These are phyloP conservation scores for Trichoderma koningii DNA, from an alignment of 2,329 filamentous ascomycete genomes.

Conservation along the genomic window DNA sequence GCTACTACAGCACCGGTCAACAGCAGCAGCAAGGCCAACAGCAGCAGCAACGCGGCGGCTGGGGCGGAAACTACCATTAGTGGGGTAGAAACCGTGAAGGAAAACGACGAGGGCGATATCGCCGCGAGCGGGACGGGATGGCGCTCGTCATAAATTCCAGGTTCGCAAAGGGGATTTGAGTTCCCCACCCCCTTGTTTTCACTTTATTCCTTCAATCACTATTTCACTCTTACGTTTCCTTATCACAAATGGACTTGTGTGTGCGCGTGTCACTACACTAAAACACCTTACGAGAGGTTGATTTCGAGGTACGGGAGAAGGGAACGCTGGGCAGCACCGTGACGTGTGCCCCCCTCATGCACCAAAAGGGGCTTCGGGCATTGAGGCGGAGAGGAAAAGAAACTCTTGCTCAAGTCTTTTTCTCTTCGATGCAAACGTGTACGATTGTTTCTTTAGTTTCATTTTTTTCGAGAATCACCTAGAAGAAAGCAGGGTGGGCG, in stretches of 20 bases:
- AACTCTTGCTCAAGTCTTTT: slow-evolving; percentile 27
- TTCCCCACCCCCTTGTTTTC: not conserved
- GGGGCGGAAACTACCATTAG: slow-evolving; percentile 63
- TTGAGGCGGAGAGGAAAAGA: slow-evolving; percentile 25
- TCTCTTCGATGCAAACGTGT: slow-evolving; percentile 39
- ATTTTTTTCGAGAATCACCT: slow-evolving; percentile 37
- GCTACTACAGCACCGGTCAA: slow-evolving; percentile 49
- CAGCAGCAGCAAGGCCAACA: slow-evolving; percentile 43
- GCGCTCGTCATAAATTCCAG: slow-evolving; percentile 8
- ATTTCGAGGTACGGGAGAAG: slow-evolving; percentile 35
- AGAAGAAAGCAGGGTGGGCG: slow-evolving; percentile 38
- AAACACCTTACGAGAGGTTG: slow-evolving; percentile 26
- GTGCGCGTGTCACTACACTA: slow-evolving; percentile 26
- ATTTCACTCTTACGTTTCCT: slow-evolving; percentile 15
- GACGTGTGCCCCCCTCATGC: slow-evolving; percentile 32
- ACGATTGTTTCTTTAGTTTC: slow-evolving; percentile 40
- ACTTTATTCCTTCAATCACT: not conserved
- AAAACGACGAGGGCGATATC: slow-evolving; percentile 30
- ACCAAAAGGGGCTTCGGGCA: slow-evolving; percentile 9
- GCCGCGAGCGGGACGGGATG: slow-evolving; percentile 11
- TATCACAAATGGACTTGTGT: slow-evolving; percentile 29
- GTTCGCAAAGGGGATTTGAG: slow-evolving; percentile 14
- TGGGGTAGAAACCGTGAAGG: slow-evolving; percentile 39
- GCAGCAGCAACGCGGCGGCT: slow-evolving; percentile 49
- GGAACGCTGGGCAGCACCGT: slow-evolving; percentile 39